Evolutionary conservation across 163 green algal genomes (phyloP), one percentile per base, ranked within the genome.

Genomic region (Volvox carteri): DNA sequence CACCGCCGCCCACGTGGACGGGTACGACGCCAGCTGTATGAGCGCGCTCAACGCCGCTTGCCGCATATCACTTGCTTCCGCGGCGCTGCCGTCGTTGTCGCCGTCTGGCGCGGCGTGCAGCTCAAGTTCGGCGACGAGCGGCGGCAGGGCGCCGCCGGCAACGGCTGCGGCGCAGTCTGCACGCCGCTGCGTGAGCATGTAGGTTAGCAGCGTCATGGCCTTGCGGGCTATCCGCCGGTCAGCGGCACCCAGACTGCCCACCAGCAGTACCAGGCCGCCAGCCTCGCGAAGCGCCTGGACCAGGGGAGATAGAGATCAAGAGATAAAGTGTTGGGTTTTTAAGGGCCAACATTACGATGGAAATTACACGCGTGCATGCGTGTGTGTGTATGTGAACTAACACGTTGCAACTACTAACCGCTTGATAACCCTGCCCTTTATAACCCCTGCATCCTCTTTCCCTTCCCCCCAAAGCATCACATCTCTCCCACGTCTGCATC

Each of bases 191-290:
- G 46, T 35, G 33, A 89, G 84, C 28, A 84, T n/a, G 84, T 89
- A 89, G 23, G 52, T n/a, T 16, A 89, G 84, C 16, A 48, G 70
- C 35, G 54, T 68, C 72, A 77, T 84, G 72, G 84, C 84, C 39
- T 84, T 84, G 72, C 72, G 54, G 33, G n/a, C 19, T 14, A 89
- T 9, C 7, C 84, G 84, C 3, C 41, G 70, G 84, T 89, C 84
- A n/a, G 39, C 1, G 12, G 3, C 30, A 54, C 18, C 0, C 16
- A 68, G 41, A 39, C 52, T 48, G 21, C 3, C 16, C 18, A 68
- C 72, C 39, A 89, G 33, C 1, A 50, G 1, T 16, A n/a, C 0
- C 28, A 89, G n/a, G n/a, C 84, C 84, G 72, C 84, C 84, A 7
- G 84, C 84, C 0, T 81, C 68, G 2, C 67, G 83, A 35, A 88